These are phyloP conservation scores for Irpex rosettiformis DNA, from an alignment of 1,284 basidiomycete species.

Conservation along the genomic window DNA sequence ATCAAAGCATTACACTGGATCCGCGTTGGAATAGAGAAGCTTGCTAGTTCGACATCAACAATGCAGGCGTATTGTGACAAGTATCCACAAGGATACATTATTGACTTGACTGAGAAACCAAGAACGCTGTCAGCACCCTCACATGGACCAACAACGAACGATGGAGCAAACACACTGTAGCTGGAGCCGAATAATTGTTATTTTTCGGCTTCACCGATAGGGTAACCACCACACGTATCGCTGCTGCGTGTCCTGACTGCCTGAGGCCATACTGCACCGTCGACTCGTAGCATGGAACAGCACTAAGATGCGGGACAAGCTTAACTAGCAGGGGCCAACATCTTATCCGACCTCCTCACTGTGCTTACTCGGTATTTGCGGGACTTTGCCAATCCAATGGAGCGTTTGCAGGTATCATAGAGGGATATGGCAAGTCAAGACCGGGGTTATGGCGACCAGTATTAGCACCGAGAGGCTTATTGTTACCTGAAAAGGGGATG, in stretches of 20 bases:
- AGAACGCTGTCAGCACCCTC: not conserved
- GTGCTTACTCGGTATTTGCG: not conserved
- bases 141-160: not conserved
- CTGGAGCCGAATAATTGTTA: no score
- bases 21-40: no score
- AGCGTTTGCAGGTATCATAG: not conserved
- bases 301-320: no score
- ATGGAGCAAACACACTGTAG: not conserved
- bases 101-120: not conserved
- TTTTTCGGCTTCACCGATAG: no score
- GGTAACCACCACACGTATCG: no score
- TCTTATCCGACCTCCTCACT: not conserved
- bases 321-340: no score
- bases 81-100: not conserved
- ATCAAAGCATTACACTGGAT: not conserved
- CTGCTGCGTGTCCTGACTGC: no score
- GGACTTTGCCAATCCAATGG: not conserved
- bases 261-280: no score
- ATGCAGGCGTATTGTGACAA: not conserved
- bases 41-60: no score
- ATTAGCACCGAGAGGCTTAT: slow-evolving; percentile 2
- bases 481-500: not conserved
- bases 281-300: no score
- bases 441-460: not conserved
- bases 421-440: slow-evolving; percentile 3